Evolutionary conservation across 805 yeast species (phyloP), one percentile per base, ranked within the genome.

Genomic region (Trichomonascus vanleenenianus): DNA sequence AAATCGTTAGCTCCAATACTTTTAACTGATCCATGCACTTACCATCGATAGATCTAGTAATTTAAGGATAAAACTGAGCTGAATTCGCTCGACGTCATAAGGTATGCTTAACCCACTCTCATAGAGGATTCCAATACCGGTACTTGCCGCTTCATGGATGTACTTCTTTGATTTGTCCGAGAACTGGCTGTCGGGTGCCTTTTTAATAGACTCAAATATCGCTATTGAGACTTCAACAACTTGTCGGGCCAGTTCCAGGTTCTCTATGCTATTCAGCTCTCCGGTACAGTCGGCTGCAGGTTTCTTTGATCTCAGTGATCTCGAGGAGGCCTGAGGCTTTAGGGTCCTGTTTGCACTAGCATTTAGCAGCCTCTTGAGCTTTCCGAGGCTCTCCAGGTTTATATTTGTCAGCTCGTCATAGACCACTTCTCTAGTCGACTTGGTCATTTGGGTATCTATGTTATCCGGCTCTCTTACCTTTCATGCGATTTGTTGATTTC

Each of bases 41-140:
- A 41, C 48, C 45, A 47, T n/a, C 15, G 33, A 38, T 14, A 34
- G n/a, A 20, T 44, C 47, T 16, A 47, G 27, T n/a, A 47, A 30
- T 27, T 44, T 47, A 18, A 47, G 16, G 11, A 44, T 36, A 40
- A 41, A 40, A 15, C 37, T 41, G 6, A 40, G 12, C 15, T 47
- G 50, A 14, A 39, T 14, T 35, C 25, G 39, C 14, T 15, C 40
- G 7, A 39, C 25, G 14, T 43, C 39, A 40, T 40, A 31, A 25
- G 6, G 27, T 30, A 11, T 11, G 11, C 10, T 44, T 31, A 10
- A 8, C 8, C 27, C 27, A 8, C 27, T 22, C 9, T 31, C 32
- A n/a, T 38, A 44, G 22, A 44, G 25, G 11, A 35, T 38, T 5
- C 15, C 10, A 7, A 44, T 14, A 8, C 37, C 46, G n/a, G 32